These are phyloP conservation scores for Termitomyces sp. DNA, from an alignment of 768 basidiomycete species.

Conservation along the genomic window DNA sequence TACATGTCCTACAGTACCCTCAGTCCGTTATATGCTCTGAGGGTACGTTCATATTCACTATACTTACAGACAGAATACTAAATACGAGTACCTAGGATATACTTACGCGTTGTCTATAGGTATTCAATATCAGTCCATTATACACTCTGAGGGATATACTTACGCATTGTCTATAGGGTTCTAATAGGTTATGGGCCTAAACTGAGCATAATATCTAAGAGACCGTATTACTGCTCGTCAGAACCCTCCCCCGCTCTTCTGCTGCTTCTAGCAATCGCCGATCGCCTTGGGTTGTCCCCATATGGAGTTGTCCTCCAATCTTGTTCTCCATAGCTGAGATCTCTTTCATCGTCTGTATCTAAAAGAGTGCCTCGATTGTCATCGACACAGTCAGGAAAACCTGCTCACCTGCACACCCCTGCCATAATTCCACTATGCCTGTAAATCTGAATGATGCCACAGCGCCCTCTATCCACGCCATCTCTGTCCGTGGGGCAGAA, in stretches of 20 bases:
- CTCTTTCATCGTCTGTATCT: not conserved
- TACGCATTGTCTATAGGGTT: too few species aligned
- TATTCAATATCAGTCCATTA: too few species aligned
- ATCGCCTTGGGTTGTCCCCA: not conserved
- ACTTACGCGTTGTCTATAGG: too few species aligned
- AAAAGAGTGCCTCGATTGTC: too few species aligned
- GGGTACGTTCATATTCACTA: too few species aligned
- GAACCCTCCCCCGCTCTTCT: not conserved
- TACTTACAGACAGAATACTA: too few species aligned
- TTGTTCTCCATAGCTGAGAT: not conserved
- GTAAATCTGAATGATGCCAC: not conserved
- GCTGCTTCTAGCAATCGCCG: not conserved
- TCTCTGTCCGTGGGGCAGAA: not conserved
- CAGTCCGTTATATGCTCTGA: too few species aligned
- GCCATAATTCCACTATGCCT: not conserved
- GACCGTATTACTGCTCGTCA: not conserved
- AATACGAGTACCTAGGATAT: too few species aligned
- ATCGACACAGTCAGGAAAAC: too few species aligned
- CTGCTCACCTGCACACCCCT: not conserved
- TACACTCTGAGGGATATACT: too few species aligned
- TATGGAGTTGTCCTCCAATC: not conserved
- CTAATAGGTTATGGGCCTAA: not conserved
- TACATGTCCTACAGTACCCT: too few species aligned
- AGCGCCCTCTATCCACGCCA: not conserved
- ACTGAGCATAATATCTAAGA: not conserved